Conservation (phyloP, 2,329 filamentous ascomycete species). For the Colletotrichum sp. region DNA sequence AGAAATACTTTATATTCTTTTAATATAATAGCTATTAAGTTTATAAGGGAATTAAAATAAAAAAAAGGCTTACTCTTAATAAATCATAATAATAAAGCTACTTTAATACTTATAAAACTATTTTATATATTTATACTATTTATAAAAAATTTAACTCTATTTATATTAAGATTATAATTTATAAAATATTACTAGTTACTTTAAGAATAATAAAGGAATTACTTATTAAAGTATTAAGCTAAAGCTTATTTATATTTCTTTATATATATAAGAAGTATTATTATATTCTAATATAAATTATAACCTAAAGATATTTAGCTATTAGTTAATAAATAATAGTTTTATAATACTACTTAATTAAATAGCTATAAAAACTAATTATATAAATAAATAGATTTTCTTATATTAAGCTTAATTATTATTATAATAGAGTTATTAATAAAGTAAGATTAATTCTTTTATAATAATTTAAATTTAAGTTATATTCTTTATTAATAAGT, state of each 20-base stretch:
- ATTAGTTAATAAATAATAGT: not conserved
- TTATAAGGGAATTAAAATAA: no score
- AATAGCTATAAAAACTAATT: not conserved
- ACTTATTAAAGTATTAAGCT: conserved; percentile 13
- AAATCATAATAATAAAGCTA: no score
- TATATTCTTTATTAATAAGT: no score
- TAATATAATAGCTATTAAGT: no score
- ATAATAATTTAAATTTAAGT: no score
- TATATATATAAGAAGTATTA: not conserved
- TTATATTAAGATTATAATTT: not conserved
- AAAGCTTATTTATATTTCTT: not conserved
- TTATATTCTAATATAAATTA: not conserved
- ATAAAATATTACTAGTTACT: not conserved
- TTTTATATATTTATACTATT: not conserved
- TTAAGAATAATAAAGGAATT: not conserved
- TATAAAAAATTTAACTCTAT: not conserved
- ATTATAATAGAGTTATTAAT: not conserved
- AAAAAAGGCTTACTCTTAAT: no score
- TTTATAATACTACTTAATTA: not conserved
- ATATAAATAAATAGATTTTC: not conserved
- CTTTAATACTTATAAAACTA: not conserved
- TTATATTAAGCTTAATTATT: not conserved
- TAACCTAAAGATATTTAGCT: not conserved
- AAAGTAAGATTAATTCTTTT: no score
- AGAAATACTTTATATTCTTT: no score